Evolutionary conservation across 208 protist species (phyloP).

Genomic region (Acanthamoeba healyi): DNA sequence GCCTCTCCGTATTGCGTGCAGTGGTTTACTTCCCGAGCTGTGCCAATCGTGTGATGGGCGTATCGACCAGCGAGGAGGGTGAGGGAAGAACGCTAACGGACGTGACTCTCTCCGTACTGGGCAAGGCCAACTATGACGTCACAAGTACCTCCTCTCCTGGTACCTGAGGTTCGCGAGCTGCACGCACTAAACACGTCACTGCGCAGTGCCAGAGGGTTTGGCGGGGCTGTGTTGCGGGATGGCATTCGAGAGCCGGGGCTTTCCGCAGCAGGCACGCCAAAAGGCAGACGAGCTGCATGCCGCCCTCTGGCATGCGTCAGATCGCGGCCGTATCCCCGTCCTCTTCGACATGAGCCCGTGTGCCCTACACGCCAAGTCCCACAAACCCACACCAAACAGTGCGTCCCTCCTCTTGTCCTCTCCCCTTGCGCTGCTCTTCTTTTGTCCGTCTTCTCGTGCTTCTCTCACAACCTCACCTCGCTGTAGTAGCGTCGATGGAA

Average conservation of each 20-base stretch:
- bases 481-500: not conserved
- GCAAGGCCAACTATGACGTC: conserved; percentile 69
- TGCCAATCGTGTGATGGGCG: conserved; percentile 41
- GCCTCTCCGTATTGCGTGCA: too few relatives aligned
- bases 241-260: conserved; percentile 84
- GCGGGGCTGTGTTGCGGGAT: conserved; percentile 82
- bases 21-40: conserved; percentile 58
- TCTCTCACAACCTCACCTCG: too few relatives aligned
- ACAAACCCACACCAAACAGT: not conserved
- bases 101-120: conserved; percentile 23
- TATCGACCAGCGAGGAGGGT: not conserved
- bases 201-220: conserved; percentile 68
- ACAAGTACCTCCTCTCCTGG: not conserved
- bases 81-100: not conserved
- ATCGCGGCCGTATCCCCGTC: conserved; percentile 72
- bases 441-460: too few relatives aligned
- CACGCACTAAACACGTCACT: too few relatives aligned
- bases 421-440: not conserved
- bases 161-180: too few relatives aligned
- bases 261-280: conserved; percentile 5
- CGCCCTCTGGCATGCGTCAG: conserved; percentile 57
- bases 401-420: not conserved
- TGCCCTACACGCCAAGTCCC: conserved; percentile 29
- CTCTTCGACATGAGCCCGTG: conserved; percentile 73
- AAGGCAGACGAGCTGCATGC: conserved; percentile 74